phyloP scores from a whole-genome alignment of 1,284 basidiomycete genomes.

The Gomphus sp. region DNA sequence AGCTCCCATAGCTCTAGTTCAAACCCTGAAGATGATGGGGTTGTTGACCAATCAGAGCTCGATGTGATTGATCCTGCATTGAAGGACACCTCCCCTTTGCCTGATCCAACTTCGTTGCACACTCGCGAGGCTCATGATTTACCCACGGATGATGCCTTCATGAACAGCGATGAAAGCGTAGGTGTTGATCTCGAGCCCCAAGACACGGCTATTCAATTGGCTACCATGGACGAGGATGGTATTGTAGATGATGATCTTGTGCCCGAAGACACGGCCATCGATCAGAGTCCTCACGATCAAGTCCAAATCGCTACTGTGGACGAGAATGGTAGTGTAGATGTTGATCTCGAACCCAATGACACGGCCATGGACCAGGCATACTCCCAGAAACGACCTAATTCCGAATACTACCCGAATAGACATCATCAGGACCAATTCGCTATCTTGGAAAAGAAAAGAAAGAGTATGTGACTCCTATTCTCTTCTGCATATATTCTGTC shows the following conservation, averaged over 20 bases:
- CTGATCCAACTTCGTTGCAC: not conserved
- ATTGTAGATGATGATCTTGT: no score
- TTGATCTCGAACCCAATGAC: not conserved
- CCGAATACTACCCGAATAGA: slow-evolving; percentile 3
- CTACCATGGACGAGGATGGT: no score
- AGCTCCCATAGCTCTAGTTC: not conserved
- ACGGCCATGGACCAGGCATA: not conserved
- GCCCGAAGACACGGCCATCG: no score
- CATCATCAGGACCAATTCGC: slow-evolving; percentile 8
- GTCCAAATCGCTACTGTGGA: no score
- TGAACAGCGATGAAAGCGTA: not conserved
- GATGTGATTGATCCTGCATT: not conserved
- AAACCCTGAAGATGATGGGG: not conserved
- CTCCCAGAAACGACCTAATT: slow-evolving; percentile 3
- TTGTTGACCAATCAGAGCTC: not conserved
- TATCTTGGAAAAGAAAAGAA: not conserved
- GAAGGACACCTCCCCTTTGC: not conserved
- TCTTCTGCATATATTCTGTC: not conserved
- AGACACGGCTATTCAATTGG: no score
- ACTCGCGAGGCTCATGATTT: not conserved
- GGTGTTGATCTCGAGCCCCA: no score
- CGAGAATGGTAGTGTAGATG: no score
- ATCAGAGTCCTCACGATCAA: no score
- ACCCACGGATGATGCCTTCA: not conserved
- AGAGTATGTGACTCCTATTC: not conserved